Conservation (phyloP, 31 red algal species). For the Bonnemaisonia californica region DNA sequence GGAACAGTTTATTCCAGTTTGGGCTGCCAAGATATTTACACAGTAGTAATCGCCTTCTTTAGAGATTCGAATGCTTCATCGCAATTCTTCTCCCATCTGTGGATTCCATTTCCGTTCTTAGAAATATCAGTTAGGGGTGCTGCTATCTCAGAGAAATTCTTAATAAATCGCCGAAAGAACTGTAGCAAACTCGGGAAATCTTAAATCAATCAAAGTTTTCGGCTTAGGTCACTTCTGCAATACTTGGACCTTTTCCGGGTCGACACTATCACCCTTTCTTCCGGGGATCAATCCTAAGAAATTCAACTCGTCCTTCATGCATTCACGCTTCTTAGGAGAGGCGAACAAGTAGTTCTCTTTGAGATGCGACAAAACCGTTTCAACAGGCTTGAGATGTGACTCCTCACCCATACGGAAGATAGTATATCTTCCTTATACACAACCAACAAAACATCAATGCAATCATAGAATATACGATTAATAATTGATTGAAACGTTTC, state of each 20-base stretch:
- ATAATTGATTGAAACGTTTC: conserved; percentile 20
- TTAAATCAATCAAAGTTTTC: background rate
- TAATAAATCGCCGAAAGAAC: conserved; percentile 34
- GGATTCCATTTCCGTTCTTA: background rate
- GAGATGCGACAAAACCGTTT: conserved; percentile 3
- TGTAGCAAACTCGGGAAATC: conserved; percentile 15
- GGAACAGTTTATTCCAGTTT: too few relatives aligned
- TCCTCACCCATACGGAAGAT: background rate
- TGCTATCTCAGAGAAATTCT: conserved; percentile 10
- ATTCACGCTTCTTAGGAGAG: background rate
- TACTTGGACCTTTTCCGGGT: background rate
- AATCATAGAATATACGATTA: conserved; percentile 7
- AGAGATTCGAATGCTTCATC: background rate
- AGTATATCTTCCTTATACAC: conserved; percentile 26
- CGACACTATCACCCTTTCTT: background rate
- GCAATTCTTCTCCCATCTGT: background rate
- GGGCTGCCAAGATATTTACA: too few relatives aligned
- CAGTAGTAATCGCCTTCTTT: too few relatives aligned
- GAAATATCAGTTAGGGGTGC: conserved; percentile 20
- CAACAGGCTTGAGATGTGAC: background rate
- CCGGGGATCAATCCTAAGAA: conserved; percentile 1
- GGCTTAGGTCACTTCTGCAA: background rate
- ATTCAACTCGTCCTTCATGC: background rate
- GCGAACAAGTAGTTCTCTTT: conserved; percentile 5
- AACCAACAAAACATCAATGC: conserved; percentile 2